Percentiles rank a stretch among this genome's conserved stretches.
Conservation (phyloP, 306 rosid species). For the Pyrus betulifolia region DNA sequence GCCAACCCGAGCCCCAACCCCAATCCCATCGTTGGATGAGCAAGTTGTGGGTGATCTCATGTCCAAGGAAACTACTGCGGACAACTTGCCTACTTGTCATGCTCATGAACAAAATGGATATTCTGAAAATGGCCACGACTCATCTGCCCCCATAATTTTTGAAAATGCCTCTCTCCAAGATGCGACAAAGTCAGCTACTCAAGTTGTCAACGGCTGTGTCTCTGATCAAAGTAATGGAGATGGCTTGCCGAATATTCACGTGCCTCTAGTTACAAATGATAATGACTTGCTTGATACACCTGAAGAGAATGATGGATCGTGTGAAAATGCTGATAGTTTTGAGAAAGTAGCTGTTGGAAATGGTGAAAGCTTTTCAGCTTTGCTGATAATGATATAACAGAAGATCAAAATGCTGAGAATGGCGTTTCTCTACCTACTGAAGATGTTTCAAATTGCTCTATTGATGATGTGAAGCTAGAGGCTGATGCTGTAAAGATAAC, state of each 20-base stretch:
- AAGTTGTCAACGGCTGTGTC: conserved; percentile 3
- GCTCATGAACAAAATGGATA: conserved; percentile 9
- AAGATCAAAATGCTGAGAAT: background rate
- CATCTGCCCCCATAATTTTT: background rate
- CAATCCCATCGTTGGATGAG: background rate
- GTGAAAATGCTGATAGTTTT: conserved; percentile 8
- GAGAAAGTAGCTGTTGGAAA: background rate
- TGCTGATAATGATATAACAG: background rate
- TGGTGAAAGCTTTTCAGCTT: conserved; percentile 6
- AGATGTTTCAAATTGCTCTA: background rate
- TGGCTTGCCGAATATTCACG: conserved; percentile 11
- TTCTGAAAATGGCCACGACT: background rate
- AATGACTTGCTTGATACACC: conserved; percentile 14
- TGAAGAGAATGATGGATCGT: conserved; percentile 4
- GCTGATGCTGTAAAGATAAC: conserved; percentile 1
- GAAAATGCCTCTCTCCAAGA: conserved; percentile 4
- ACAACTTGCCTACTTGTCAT: background rate
- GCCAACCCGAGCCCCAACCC: too few relatives aligned
- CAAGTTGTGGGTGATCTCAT: background rate
- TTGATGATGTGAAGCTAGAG: conserved; percentile 13
- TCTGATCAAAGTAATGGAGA: conserved; percentile 9
- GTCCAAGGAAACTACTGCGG: background rate
- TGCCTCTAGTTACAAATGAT: conserved; percentile 1
- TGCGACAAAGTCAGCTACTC: conserved; percentile 1
- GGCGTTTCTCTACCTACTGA: conserved; percentile 2